Conservation (phyloP, 306 rosid genomes). For the Malus fusca region DNA sequence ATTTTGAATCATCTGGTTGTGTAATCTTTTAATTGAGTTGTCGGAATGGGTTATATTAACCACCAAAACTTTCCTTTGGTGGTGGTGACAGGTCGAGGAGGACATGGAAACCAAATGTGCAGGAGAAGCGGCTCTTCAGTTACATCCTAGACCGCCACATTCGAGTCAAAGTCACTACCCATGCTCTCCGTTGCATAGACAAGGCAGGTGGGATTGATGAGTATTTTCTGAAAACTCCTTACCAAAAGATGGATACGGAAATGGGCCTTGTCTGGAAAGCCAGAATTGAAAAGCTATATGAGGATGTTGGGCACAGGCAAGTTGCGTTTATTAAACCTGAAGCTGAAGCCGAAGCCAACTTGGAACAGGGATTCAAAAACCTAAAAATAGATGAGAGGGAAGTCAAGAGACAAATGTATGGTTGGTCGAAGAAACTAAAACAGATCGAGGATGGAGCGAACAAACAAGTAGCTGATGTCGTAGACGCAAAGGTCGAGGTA, state of each 20-base stretch:
- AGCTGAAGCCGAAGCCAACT: conserved; percentile 58
- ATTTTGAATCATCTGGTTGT: conserved; percentile 8
- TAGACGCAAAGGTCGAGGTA: conserved; percentile 1
- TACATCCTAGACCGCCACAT: conserved; percentile 80
- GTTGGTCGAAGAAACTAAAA: conserved; percentile 34
- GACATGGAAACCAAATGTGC: conserved; percentile 91
- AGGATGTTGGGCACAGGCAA: conserved; percentile 64
- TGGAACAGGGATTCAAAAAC: conserved; percentile 61
- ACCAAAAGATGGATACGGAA: conserved; percentile 89
- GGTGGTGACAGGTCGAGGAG: conserved; percentile 60
- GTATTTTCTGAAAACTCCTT: conserved; percentile 86
- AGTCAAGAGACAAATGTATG: conserved; percentile 40
- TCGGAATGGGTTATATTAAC: not conserved
- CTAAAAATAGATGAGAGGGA: conserved; percentile 60
- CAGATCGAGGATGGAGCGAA: conserved; percentile 31
- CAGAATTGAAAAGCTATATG: conserved; percentile 69
- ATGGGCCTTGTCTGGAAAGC: conserved; percentile 85
- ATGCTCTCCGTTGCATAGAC: conserved; percentile 87
- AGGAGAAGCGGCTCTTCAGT: conserved; percentile 88
- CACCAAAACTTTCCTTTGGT: conserved; percentile 8
- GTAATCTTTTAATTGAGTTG: not conserved
- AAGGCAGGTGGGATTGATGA: conserved; percentile 95
- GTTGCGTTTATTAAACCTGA: conserved; percentile 62
- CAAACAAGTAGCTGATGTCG: conserved; percentile 19
- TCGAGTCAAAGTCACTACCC: conserved; percentile 82